phyloP scores from a whole-genome alignment of 768 basidiomycete genomes.

The Podaxis sp. region DNA sequence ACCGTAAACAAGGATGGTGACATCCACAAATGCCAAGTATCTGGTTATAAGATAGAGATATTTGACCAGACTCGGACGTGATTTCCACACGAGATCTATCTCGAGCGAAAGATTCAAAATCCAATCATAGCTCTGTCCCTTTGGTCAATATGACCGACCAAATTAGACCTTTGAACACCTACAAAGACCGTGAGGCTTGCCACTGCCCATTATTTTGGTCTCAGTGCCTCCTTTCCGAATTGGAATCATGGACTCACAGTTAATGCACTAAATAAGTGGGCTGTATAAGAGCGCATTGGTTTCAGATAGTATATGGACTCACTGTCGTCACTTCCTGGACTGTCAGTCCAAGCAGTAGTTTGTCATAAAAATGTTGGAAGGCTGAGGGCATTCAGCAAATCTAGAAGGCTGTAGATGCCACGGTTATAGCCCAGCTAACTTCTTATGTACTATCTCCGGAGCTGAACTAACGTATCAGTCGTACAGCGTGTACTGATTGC shows the following conservation, averaged over 20 bases:
- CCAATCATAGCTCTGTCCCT: not conserved
- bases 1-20: not conserved
- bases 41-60: conserved; percentile 1
- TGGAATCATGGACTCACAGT: not conserved
- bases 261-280: not conserved
- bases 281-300: not conserved
- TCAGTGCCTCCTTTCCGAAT: not conserved
- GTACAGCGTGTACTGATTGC: not conserved
- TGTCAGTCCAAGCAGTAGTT: not conserved
- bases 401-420: not conserved
- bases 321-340: not conserved
- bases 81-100: not conserved
- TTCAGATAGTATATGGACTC: not conserved
- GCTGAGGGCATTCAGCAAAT: not conserved
- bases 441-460: not conserved
- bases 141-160: not conserved
- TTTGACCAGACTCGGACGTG: not conserved
- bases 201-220: not conserved
- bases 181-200: not conserved
- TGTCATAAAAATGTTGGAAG: not conserved
- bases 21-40: conserved; percentile 1
- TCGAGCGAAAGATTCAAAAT: not conserved
- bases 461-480: not conserved
- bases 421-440: not conserved
- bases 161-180: not conserved